Percentiles rank a stretch among this genome's conserved stretches.
Evolutionary conservation across 2,329 filamentous ascomycete species (phyloP).

Genomic region (Pseudogymnoascus sp.): DNA sequence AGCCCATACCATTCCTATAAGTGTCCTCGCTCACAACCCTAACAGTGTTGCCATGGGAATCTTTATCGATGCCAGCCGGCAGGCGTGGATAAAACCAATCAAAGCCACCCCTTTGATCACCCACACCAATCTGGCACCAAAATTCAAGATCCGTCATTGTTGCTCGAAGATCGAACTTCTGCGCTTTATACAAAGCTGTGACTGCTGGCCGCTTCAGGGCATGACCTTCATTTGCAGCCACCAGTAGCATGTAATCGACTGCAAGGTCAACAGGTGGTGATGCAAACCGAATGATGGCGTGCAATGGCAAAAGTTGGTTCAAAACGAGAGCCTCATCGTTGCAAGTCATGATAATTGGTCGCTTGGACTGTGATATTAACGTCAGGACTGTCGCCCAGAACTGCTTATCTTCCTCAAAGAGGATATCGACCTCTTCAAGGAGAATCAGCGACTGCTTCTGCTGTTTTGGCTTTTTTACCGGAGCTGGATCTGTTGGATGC

Average conservation of each 20-base stretch:
- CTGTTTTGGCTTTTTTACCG: constrained; percentile 19
- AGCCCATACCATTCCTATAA: constrained; percentile 70
- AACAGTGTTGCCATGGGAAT: constrained; percentile 57
- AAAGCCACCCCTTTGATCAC: constrained; percentile 76
- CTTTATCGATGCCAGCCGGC: constrained; percentile 61
- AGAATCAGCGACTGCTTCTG: constrained; percentile 94
- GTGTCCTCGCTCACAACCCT: constrained; percentile 76
- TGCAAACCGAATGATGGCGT: constrained; percentile 73
- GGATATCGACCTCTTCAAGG: constrained; percentile 83
- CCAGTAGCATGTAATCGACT: constrained; percentile 69
- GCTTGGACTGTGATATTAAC: constrained; percentile 73
- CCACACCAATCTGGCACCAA: constrained; percentile 95
- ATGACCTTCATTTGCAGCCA: constrained; percentile 87
- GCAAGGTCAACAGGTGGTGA: constrained; percentile 58
- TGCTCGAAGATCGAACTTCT: constrained; percentile 65
- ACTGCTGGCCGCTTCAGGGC: constrained; percentile 60
- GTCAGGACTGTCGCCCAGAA: constrained; percentile 80
- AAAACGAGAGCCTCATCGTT: constrained; percentile 83
- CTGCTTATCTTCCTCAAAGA: constrained; percentile 92
- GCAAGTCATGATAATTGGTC: constrained; percentile 91
- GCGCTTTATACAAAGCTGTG: constrained; percentile 59
- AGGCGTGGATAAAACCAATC: constrained; percentile 81
- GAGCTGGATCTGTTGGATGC: neutral
- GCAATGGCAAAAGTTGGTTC: constrained; percentile 61
- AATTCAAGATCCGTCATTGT: constrained; percentile 80